Evolutionary conservation across 31 red algal genomes (phyloP), one percentile per base, ranked within the genome.

Genomic region (Odonthalia washingtoniensis): DNA sequence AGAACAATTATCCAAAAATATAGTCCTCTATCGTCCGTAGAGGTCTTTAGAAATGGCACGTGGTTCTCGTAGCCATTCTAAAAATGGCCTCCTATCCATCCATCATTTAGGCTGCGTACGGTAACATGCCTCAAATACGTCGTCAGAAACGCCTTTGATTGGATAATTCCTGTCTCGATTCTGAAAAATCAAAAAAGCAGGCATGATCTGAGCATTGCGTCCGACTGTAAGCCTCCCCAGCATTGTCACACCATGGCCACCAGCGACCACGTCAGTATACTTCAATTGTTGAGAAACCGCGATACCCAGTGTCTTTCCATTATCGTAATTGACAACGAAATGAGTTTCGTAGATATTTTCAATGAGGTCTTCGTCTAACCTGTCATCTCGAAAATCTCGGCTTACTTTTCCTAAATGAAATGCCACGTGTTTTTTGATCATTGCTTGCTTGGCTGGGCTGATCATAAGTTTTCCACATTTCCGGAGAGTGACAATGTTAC

Each of bases 241-340:
- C 40, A 87, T 87, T 3, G 70, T 87, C 4, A 87, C 69, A 2
- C 49, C 42, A 45, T 74, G 43, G 31, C 45, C 4, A 32, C 82
- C 34, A 28, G 82, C 73, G 1, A 87, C 84, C 1, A 87, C 66
- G 62, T 85, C 82, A 12, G 82, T 46, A 17, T 85, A 85, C 42
- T 67, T 32, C 18, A 85, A 42, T 31, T 52, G 41, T 57, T 74
- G 32, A 3, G 72, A 37, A 31, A 42, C 82, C 3, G 31, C 5
- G 32, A 85, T 30, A 34, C 34, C 6, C 16, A 85, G 45, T 5
- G 65, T 85, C 3, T 74, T 36, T 5, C 31, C 34, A 46, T 74
- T 33, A 31, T 85, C 82, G 67, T 74, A 61, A 41, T 85, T 85
- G 2, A 85, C 69, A 16, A 27, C 42, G 31, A 85, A 85, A 74